A percentile compares a stretch with the other conserved stretches of the same genome.
phyloP scores from a whole-genome alignment of 1,139 yeast genomes.

The Pneumocystis sp. region DNA sequence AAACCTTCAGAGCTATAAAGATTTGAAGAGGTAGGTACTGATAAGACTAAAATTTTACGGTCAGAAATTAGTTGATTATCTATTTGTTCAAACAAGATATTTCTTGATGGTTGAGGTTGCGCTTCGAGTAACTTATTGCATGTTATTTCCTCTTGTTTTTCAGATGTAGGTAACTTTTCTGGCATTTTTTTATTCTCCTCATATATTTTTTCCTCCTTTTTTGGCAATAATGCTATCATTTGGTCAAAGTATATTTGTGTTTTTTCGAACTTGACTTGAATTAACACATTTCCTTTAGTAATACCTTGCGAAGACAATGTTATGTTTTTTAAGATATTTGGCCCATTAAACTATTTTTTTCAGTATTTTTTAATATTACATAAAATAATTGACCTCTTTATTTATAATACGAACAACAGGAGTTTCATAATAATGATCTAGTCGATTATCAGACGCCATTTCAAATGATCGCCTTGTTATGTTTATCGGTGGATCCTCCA shows the following conservation, averaged over 20 bases:
- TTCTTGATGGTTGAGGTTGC: not conserved
- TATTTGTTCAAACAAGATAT: not conserved
- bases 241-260: slow-evolving; percentile 1
- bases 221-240: not conserved
- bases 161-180: not conserved
- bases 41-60: not conserved
- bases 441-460: not conserved
- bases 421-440: slow-evolving; percentile 3
- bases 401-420: slow-evolving; percentile 9
- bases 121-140: not conserved
- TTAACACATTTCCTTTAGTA: slow-evolving; percentile 2
- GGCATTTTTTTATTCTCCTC: not conserved
- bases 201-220: not conserved
- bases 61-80: not conserved
- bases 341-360: not conserved
- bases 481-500: not conserved
- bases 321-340: not conserved
- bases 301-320: slow-evolving; percentile 6
- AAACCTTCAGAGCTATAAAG: not conserved
- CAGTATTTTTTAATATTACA: not conserved
- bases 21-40: not conserved
- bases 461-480: not conserved
- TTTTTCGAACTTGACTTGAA: slow-evolving; percentile 6
- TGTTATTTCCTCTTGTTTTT: not conserved
- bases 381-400: slow-evolving; percentile 1